Evolutionary conservation across 352 stramenopile species (phyloP).

Genomic region (Phytophthora macrochlamydospora): DNA sequence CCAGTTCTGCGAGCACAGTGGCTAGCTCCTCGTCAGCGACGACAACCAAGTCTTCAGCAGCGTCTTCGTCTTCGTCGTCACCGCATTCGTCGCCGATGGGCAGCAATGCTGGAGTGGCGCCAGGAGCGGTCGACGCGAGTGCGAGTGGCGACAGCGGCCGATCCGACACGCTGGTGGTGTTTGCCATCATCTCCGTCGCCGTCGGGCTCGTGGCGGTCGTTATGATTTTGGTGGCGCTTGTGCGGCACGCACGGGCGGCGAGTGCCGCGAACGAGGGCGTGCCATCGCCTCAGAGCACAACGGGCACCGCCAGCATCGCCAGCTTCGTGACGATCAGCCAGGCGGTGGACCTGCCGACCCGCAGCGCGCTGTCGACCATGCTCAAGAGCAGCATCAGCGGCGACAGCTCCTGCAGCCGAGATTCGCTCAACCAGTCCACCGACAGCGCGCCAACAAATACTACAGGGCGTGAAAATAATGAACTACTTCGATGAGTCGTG

Average conservation of each 20-base stretch:
- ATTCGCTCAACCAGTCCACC: not conserved
- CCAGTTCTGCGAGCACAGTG: constrained; percentile 1
- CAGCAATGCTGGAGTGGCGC: not conserved
- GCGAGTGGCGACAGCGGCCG: constrained; percentile 10
- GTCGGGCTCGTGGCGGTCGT: constrained; percentile 57
- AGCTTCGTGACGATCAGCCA: constrained; percentile 8
- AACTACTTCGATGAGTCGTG: not conserved
- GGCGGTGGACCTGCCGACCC: not conserved
- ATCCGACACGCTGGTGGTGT: constrained; percentile 59
- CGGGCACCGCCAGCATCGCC: constrained; percentile 14
- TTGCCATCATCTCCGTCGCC: constrained; percentile 63
- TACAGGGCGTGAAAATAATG: not conserved
- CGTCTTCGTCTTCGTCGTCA: too few species aligned
- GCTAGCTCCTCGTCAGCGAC: not conserved
- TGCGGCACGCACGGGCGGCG: constrained; percentile 50
- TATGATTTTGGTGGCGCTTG: constrained; percentile 63
- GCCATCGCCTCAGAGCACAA: constrained; percentile 21
- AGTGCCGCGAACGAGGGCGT: constrained; percentile 43
- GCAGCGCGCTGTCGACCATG: constrained; percentile 1
- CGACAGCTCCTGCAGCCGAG: not conserved
- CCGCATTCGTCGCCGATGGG: not conserved
- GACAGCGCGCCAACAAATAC: too few species aligned
- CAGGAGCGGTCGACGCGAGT: constrained; percentile 4
- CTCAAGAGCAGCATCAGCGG: constrained; percentile 10
- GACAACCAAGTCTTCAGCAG: not conserved